phyloP scores from a whole-genome alignment of 179 eudicot genomes.

The Drosera spatulata region DNA sequence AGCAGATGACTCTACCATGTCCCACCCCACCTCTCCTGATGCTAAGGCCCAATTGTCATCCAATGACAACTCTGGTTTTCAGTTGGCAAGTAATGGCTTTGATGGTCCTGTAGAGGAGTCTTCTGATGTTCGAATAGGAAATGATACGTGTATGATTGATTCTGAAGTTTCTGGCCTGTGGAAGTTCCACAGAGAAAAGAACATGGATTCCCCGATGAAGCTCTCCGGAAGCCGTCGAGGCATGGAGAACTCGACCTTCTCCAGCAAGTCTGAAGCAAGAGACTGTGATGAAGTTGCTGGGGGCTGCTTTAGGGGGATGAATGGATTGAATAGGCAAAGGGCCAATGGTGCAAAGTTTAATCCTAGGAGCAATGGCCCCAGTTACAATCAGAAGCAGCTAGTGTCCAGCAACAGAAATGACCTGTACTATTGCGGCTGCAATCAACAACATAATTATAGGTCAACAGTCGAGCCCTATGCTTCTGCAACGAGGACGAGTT shows the following conservation, averaged over 20 bases:
- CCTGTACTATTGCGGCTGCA: conserved; percentile 54
- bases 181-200: conserved; percentile 32
- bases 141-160: conserved; percentile 26
- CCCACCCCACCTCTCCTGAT: conserved; percentile 31
- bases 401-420: conserved; percentile 42
- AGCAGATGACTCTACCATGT: conserved; percentile 26
- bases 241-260: conserved; percentile 31
- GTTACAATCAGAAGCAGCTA: conserved; percentile 39
- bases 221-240: conserved; percentile 46
- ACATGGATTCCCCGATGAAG: conserved; percentile 28
- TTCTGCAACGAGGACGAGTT: conserved; percentile 19
- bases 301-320: conserved; percentile 26
- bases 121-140: conserved; percentile 27
- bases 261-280: conserved; percentile 43
- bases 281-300: conserved; percentile 44
- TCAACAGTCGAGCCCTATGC: conserved; percentile 29
- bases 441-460: conserved; percentile 44
- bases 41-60: conserved; percentile 34
- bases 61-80: conserved; percentile 25
- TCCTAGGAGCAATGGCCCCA: conserved; percentile 34
- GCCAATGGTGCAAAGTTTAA: conserved; percentile 28
- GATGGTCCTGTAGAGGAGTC: conserved; percentile 33
- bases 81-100: conserved; percentile 18
- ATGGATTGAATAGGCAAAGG: conserved; percentile 42
- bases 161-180: conserved; percentile 30